phyloP scores from a whole-genome alignment of 345 rosid species.

The Nasturtium officinale region DNA sequence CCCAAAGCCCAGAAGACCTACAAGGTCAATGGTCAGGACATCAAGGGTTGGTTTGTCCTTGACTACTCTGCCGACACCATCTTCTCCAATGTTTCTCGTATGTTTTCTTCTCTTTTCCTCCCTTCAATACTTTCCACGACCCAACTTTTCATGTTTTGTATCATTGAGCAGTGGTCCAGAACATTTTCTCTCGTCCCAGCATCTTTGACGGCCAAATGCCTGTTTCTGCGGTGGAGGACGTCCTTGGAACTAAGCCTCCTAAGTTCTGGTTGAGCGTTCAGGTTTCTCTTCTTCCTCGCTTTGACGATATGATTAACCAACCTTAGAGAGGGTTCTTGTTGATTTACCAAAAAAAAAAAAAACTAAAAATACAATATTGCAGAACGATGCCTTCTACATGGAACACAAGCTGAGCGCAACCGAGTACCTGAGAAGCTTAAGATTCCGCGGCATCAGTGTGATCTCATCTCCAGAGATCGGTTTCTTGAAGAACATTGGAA shows the following conservation, averaged over 20 bases:
- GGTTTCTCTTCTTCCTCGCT: constrained; percentile 43
- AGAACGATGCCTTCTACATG: constrained; percentile 67
- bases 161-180: constrained; percentile 60
- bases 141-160: constrained; percentile 3
- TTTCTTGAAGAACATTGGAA: constrained; percentile 64
- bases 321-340: constrained; percentile 23
- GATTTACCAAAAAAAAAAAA: constrained; percentile 35
- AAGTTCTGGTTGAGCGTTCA: constrained; percentile 79
- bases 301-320: constrained; percentile 14
- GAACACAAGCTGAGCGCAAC: constrained; percentile 60
- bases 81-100: constrained; percentile 51
- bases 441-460: constrained; percentile 34
- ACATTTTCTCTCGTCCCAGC: constrained; percentile 52
- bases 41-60: constrained; percentile 66
- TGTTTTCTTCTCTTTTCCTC: constrained; percentile 25
- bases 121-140: constrained; percentile 1
- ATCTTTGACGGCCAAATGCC: constrained; percentile 55
- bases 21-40: constrained; percentile 57
- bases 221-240: constrained; percentile 55
- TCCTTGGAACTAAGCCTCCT: constrained; percentile 43
- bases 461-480: constrained; percentile 82
- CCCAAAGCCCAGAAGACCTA: constrained; percentile 51
- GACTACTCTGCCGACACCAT: constrained; percentile 53
- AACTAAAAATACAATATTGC: constrained; percentile 47
- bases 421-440: constrained; percentile 40